Base-by-base conservation (phyloP, 345 rosid species). In the Hypericum perforatum region DNA sequence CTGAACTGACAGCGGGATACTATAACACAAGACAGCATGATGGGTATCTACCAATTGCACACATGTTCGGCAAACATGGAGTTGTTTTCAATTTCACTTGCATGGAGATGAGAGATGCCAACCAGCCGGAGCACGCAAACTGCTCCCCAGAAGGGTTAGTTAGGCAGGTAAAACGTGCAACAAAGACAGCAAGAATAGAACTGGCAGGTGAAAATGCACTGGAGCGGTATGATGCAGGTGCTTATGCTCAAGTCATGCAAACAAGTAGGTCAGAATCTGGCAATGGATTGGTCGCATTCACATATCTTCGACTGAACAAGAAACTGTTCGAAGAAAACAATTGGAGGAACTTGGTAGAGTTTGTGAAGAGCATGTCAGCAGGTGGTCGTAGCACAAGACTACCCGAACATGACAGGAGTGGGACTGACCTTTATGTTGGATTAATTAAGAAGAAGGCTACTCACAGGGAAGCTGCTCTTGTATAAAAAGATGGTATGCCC, bases 1-100 rank as follows among this genome's bases (percentile, higher is more conserved):
- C 98, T 37, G 98, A 92, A 76, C 86, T 83, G 37, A 85, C 96
- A 15, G 90, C 96, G 11, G 95, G 96, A 45, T 92, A 85, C 67
- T 75, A 81, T 43, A 87, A 92, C 60, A 92, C 96, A 5, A 77
- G 95, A 61, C 54, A 77, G 49, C 74, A 50, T 9, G 94, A 92
- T 32, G 96, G 96, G 38, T 92, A 92, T 70, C 63, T 76, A 14
- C 81, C 90, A 41, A 78, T 92, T 50, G 95, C 98, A 57, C 65
- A 39, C 48, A 83, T 81, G 81, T 75, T 88, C 62, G 63, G 73
- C 49, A 85, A 78, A 64, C 72, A 88, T 39, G 85, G 78, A 6
- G 90, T 74, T 41, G 81, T 83, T 12, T 60, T 82, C 13, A 87
- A 92, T 72, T 92, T 88, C 81, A 92, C 98, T 56, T 92, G 96